These are phyloP conservation scores for Collybiopsis confluens DNA, from an alignment of 768 basidiomycete species.

Conservation along the genomic window DNA sequence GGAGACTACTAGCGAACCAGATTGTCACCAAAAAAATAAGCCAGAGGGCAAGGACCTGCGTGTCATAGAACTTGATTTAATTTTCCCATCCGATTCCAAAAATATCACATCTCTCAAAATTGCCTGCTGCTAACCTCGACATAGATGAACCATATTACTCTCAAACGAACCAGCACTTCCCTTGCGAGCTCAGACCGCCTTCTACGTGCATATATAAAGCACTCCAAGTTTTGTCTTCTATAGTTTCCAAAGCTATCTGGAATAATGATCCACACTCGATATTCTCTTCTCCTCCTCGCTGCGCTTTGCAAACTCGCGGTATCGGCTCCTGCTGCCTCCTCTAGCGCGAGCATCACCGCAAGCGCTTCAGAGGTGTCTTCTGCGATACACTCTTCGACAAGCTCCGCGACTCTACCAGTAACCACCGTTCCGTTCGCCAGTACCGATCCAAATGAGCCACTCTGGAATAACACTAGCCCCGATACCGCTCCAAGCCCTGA, in stretches of 20 bases:
- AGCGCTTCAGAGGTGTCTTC: constrained; percentile 12
- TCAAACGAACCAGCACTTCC: not conserved
- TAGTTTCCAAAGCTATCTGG: not conserved
- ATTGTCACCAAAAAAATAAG: not conserved
- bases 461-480: constrained; percentile 26
- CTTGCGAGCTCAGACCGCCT: not conserved
- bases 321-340: constrained; percentile 12
- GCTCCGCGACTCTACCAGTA: constrained; percentile 25
- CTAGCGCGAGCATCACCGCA: not conserved
- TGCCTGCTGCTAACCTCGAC: not conserved
- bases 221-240: not conserved
- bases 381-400: constrained; percentile 18
- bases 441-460: constrained; percentile 40
- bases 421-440: constrained; percentile 45
- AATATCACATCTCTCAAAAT: too few relatives aligned
- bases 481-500: constrained; percentile 25
- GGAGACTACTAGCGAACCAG: not conserved
- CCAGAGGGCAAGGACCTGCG: constrained; percentile 1
- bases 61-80: not conserved
- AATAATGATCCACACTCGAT: not conserved
- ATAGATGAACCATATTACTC: not conserved
- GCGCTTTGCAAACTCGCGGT: constrained; percentile 9
- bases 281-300: not conserved
- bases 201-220: not conserved
- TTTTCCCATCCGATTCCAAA: not conserved